A percentile compares a stretch with the other conserved stretches of the same genome.
Conservation (phyloP, 805 yeast genomes). For the Yamadazyma akitaensis region DNA sequence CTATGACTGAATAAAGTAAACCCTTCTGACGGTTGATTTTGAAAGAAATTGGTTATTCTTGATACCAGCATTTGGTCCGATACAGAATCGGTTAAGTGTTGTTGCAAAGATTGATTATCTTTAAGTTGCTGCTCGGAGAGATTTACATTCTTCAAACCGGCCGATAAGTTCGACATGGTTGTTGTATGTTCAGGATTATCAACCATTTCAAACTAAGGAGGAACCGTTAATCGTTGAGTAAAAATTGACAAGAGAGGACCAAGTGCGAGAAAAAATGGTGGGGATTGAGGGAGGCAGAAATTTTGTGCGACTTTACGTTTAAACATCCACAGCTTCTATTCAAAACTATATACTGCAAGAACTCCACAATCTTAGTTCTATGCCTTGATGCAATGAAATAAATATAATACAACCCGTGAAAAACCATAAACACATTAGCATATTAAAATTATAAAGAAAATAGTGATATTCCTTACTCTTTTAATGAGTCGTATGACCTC, state of each 20-base stretch:
- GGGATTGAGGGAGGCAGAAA: not conserved
- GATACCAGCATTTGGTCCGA: constrained; percentile 44
- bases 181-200: constrained; percentile 9
- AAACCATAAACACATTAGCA: not conserved
- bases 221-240: not conserved
- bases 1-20: constrained; percentile 78
- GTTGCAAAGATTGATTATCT: constrained; percentile 43
- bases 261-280: not conserved
- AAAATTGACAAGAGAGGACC: not conserved
- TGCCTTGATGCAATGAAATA: not conserved
- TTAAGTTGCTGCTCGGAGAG: constrained; percentile 42
- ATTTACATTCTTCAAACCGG: constrained; percentile 43
- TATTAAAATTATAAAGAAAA: not conserved
- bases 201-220: constrained; percentile 3
- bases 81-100: constrained; percentile 40
- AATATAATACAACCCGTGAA: constrained; percentile 3
- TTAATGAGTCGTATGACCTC: constrained; percentile 96
- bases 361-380: not conserved
- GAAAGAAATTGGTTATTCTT: constrained; percentile 68
- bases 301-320: not conserved
- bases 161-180: constrained; percentile 44
- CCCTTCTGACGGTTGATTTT: constrained; percentile 75
- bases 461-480: constrained; percentile 2
- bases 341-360: not conserved
- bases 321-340: constrained; percentile 1